These are phyloP conservation scores for Hamamelis virginiana DNA, from an alignment of 164 flowering plant species.

Conservation along the genomic window DNA sequence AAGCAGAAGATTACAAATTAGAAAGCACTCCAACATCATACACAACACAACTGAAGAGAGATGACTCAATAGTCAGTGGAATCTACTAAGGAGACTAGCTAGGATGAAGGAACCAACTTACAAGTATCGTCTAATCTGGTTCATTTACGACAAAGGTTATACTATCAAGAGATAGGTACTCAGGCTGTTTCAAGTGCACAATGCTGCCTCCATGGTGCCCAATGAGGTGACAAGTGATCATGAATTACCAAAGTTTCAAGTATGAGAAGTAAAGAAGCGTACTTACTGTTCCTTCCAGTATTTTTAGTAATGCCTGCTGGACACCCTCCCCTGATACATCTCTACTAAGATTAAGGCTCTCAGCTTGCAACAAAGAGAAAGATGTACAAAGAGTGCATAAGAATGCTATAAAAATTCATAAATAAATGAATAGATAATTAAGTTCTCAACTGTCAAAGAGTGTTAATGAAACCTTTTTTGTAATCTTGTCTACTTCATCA, in stretches of 20 bases:
- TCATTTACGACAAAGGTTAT: neutral
- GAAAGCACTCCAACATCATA: too few relatives aligned
- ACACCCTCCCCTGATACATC: constrained; percentile 99
- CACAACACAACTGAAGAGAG: too few relatives aligned
- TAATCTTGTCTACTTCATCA: constrained; percentile 98
- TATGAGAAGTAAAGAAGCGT: neutral
- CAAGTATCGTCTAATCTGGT: neutral
- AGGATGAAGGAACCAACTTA: too few relatives aligned
- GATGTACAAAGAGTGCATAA: neutral
- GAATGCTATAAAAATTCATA: neutral
- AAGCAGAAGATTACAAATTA: too few relatives aligned
- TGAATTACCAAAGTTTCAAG: neutral
- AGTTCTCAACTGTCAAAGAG: neutral
- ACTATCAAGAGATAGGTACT: neutral
- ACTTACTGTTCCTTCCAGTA: constrained; percentile 98
- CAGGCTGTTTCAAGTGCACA: neutral
- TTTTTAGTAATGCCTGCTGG: constrained; percentile 91
- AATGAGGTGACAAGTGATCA: neutral
- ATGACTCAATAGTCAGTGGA: too few relatives aligned
- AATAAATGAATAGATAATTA: neutral
- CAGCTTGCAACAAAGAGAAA: constrained; percentile 58
- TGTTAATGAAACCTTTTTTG: constrained; percentile 64
- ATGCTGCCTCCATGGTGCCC: neutral
- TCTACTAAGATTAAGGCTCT: constrained; percentile 83
- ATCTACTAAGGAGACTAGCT: too few relatives aligned